A percentile compares a stretch with the other conserved stretches of the same genome.
Conservation (phyloP, 2,329 filamentous ascomycete species). For the Hirsutella rhossiliensis region DNA sequence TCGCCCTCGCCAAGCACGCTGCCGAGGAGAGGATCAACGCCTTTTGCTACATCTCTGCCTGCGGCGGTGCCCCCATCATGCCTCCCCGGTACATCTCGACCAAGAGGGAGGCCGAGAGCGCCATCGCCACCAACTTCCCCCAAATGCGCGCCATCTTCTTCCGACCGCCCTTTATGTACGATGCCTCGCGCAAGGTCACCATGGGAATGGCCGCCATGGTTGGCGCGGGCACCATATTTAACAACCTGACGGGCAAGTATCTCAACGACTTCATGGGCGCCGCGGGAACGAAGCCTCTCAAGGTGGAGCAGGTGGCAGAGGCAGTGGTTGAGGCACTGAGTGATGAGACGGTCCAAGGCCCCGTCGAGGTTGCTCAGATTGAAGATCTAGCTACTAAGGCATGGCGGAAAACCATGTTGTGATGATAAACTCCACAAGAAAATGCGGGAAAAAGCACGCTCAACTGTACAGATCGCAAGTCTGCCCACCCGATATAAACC, state of each 20-base stretch:
- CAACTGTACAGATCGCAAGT: constrained; percentile 17
- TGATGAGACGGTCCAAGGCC: constrained; percentile 60
- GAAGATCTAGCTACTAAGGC: constrained; percentile 68
- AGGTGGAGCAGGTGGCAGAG: constrained; percentile 77
- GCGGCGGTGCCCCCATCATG: constrained; percentile 72
- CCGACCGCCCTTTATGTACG: constrained; percentile 81
- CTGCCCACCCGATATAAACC: not conserved
- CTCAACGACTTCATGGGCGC: constrained; percentile 69
- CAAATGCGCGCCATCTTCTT: constrained; percentile 70
- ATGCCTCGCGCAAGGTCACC: constrained; percentile 68
- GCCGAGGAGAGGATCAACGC: constrained; percentile 48
- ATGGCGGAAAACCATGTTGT: constrained; percentile 89
- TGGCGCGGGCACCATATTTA: constrained; percentile 63
- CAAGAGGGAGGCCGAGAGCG: constrained; percentile 79
- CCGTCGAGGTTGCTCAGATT: constrained; percentile 68
- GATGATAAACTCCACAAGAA: constrained; percentile 13
- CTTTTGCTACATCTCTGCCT: constrained; percentile 84
- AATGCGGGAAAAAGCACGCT: constrained; percentile 11
- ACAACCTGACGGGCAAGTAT: constrained; percentile 63
- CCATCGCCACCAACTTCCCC: constrained; percentile 62
- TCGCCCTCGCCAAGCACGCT: constrained; percentile 71
- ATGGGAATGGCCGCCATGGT: constrained; percentile 72
- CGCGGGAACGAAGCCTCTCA: constrained; percentile 74
- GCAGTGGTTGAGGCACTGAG: constrained; percentile 79
- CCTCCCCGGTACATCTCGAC: constrained; percentile 79